Evolutionary conservation across 371 early-diverging fungal genomes (phyloP), one percentile per base, ranked within the genome.

Genomic region (Mucor plumbeus): DNA sequence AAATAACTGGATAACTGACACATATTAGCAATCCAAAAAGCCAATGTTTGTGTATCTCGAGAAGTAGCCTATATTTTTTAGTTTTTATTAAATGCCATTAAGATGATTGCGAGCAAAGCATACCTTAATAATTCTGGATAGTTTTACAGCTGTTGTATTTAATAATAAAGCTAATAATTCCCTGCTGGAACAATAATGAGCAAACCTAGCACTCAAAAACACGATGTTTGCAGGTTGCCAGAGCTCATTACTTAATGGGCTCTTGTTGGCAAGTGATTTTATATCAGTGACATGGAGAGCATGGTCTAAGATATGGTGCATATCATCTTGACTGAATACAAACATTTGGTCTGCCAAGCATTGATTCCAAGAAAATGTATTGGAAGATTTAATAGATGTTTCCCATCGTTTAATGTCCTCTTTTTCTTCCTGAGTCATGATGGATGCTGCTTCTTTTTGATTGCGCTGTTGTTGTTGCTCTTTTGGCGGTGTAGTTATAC

Each of bases 311-410:
- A 97, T 85, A 57, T 84, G 80, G 5, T 85, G 77, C 48, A 94
- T 72, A 5, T 90, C 85, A 10, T 77, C 78, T 36, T 79, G 82
- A 40, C 89, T 87, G 75, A 96, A 93, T 9, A 95, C 97, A 79
- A 94, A 88, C 95, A 95, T 95, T 73, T 94, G 95, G 75, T 93
- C 92, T 7, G 87, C 88, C 41, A 83, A 79, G 73, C 94, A 92
- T 35, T 73, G 79, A 43, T 88, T 85, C 92, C 91, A 95, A 31
- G 86, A 78, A 78, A 94, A 94, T 26, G 83, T 84, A 19, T 77
- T 75, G 36, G 73, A 60, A 0, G 75, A 71, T 38, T 68, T 69
- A 21, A 81, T 59, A 6, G 57, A 64, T 9, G 48, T 61, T 21
- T 72, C 71, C 69, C 76, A 82, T 48, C 54, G 47, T 1, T 61